phyloP scores from a whole-genome alignment of 2,329 filamentous ascomycete genomes.

The Botrytis aclada region DNA sequence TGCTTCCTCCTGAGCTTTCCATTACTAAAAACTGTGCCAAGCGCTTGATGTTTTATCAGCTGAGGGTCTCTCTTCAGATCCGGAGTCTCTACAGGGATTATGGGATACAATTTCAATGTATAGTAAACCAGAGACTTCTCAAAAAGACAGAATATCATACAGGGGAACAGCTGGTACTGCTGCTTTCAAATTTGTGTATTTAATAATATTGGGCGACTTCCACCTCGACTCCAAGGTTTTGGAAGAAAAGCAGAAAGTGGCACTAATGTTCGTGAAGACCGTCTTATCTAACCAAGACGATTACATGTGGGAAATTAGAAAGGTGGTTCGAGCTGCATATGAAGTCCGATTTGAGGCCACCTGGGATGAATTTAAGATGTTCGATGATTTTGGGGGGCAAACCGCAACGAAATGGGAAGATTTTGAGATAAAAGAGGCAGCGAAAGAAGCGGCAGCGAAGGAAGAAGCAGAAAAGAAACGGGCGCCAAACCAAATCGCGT shows the following conservation, averaged over 20 bases:
- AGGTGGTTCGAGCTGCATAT: not conserved
- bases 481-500: not conserved
- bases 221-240: not conserved
- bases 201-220: not conserved
- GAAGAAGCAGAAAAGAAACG: not conserved
- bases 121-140: not conserved
- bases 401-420: not conserved
- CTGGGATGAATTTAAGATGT: not conserved
- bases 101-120: not conserved
- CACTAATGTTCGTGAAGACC: not conserved
- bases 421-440: not conserved
- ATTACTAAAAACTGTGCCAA: not conserved
- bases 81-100: not conserved
- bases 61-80: not conserved
- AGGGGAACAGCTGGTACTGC: not conserved
- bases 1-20: not conserved
- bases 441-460: not conserved
- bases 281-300: not conserved
- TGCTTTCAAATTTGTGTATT: not conserved
- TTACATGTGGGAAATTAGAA: not conserved
- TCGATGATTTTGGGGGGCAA: not conserved
- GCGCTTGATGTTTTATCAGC: not conserved
- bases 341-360: not conserved
- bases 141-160: not conserved
- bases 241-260: not conserved